Evolutionary conservation across 345 rosid genomes (phyloP), one percentile per base, ranked within the genome.

Genomic region (Erucastrum elatum): DNA sequence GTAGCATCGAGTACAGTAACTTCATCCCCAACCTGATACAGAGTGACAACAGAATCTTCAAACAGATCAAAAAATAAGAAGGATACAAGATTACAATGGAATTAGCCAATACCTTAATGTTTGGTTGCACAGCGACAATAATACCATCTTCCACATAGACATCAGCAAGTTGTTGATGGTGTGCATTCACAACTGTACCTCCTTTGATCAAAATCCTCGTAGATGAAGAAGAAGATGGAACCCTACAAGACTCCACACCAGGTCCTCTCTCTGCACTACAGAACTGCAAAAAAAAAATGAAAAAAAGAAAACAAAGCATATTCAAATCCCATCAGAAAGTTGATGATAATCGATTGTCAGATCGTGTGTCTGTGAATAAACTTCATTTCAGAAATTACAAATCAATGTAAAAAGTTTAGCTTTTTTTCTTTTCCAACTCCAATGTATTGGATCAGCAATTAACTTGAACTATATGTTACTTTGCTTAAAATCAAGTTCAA

Each of bases 161-260:
- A 84, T 94, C 98, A 84, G 98, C 89, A 70, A 90, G 53, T 86
- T 90, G 87, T 75, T 89, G 94, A 21, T 83, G 87, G 74, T 92
- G 91, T 75, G 97, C 93, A 81, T 94, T 94, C 73, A 94, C 98
- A 51, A 94, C 94, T 3, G 85, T 92, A 75, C 98, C 98, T 49
- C 98, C 98, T 77, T 82, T 91, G 25, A 94, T 91, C 87, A 94
- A 74, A 66, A 94, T 82, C 87, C 90, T 94, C 4, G 90, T 71
- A 26, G 85, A 79, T 34, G 55, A 49, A 13, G 89, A 82, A 0
- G 80, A 70, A 29, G 84, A 75, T 0, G 88, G 72, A 76, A 78
- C 21, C 66, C 89, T 88, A 79, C 94, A 87, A 11, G 71, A 78
- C 17, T 76, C 33, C 41, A 68, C 89, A 67, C 82, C 86, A 78